Percentiles rank a stretch among this genome's conserved stretches.
These are phyloP conservation scores for Tolypocladium album DNA, from an alignment of 2,329 filamentous ascomycete genomes.

Conservation along the genomic window DNA sequence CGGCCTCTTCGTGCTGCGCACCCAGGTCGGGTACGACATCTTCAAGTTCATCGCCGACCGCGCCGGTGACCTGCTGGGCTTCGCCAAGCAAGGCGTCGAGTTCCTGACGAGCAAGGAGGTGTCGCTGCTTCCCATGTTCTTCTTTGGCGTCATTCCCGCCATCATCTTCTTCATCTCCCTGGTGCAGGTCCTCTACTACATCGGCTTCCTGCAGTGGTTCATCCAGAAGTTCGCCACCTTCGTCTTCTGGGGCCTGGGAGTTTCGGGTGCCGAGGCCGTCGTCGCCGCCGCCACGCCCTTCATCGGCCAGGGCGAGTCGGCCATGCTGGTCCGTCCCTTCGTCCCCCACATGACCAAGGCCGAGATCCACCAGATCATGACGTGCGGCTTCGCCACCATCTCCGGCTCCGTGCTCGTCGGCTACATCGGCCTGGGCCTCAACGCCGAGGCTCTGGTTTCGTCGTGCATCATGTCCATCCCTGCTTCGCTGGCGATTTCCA, in stretches of 20 bases:
- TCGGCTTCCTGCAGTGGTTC: constrained; percentile 79
- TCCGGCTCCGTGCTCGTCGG: constrained; percentile 78
- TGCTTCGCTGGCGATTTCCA: constrained; percentile 78
- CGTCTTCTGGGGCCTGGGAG: constrained; percentile 82
- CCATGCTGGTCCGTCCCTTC: constrained; percentile 84
- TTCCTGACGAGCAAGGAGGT: constrained; percentile 50
- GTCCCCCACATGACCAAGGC: constrained; percentile 75
- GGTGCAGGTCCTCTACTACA: constrained; percentile 78
- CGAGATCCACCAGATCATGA: constrained; percentile 89
- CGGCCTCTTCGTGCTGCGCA: constrained; percentile 78
- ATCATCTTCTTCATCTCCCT: constrained; percentile 95
- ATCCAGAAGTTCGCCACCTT: constrained; percentile 77
- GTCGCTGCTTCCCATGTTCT: constrained; percentile 50
- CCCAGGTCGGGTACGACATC: constrained; percentile 73
- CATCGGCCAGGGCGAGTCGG: constrained; percentile 88
- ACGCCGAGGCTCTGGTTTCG: constrained; percentile 75
- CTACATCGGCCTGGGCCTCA: constrained; percentile 76
- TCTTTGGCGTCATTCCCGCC: constrained; percentile 70
- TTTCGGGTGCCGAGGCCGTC: constrained; percentile 87
- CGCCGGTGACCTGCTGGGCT: constrained; percentile 64
- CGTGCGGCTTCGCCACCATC: constrained; percentile 85
- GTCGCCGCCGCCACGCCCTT: constrained; percentile 89
- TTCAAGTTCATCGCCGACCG: constrained; percentile 79
- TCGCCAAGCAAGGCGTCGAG: constrained; percentile 58
- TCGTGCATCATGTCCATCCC: constrained; percentile 95